Conservation (phyloP, 2,329 filamentous ascomycete genomes). For the Verticillium nonalfalfae region DNA sequence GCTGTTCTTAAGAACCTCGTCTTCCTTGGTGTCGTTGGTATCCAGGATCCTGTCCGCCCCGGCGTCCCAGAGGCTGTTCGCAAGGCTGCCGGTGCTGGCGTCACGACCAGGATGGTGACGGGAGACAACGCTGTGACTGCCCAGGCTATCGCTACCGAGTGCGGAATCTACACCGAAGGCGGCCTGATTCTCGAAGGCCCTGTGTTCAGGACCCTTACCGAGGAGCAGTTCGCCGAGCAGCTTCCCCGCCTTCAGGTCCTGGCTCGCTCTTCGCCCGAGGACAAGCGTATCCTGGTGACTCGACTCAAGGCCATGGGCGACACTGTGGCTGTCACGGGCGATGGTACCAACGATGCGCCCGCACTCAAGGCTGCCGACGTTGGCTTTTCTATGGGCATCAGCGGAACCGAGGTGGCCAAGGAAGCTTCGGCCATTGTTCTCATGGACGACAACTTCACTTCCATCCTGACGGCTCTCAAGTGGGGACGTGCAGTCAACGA, state of each 20-base stretch:
- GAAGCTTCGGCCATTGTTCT: conserved; percentile 64
- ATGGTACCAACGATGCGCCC: conserved; percentile 61
- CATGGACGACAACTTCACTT: conserved; percentile 60
- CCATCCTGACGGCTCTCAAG: conserved; percentile 60
- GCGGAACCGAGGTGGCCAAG: conserved; percentile 61
- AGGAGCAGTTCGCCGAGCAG: conserved; percentile 43
- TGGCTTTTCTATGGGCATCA: conserved; percentile 63
- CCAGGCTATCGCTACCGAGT: conserved; percentile 57
- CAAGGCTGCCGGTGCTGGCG: conserved; percentile 58
- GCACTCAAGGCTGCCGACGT: conserved; percentile 61
- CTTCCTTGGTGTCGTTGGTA: conserved; percentile 64
- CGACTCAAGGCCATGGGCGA: conserved; percentile 48
- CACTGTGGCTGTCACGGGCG: conserved; percentile 58
- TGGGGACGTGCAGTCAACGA: conserved; percentile 67
- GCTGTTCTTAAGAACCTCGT: conserved; percentile 57
- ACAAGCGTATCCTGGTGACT: conserved; percentile 50
- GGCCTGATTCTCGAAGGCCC: conserved; percentile 63
- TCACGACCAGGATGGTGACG: conserved; percentile 67
- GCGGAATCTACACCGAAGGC: conserved; percentile 55
- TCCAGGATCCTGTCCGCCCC: conserved; percentile 62
- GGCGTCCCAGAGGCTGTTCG: conserved; percentile 60
- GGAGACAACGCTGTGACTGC: conserved; percentile 61
- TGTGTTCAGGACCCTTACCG: conserved; percentile 50
- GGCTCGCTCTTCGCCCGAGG: conserved; percentile 53
- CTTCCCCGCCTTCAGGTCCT: conserved; percentile 44